These are phyloP conservation scores for Mycosarcoma mackinlayi DNA, from an alignment of 1,284 basidiomycete species.

Conservation along the genomic window DNA sequence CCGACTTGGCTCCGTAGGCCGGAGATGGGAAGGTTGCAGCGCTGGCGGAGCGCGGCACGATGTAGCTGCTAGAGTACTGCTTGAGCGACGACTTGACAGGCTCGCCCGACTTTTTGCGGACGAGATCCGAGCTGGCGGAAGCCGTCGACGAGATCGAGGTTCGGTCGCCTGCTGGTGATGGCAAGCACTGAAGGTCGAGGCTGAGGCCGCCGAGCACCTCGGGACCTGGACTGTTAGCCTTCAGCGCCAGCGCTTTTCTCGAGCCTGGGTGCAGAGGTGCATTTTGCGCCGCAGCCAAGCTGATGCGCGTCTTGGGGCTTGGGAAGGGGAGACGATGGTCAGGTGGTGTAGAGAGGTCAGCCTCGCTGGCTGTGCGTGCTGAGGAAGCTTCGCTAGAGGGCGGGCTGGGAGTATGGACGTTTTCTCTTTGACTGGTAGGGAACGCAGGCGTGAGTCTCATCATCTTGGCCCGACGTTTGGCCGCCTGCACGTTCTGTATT, in stretches of 20 bases:
- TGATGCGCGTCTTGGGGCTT: slow-evolving; percentile 26
- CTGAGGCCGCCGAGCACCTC: slow-evolving; percentile 56
- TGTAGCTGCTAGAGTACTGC: slow-evolving; percentile 71
- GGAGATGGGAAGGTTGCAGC: slow-evolving; percentile 45
- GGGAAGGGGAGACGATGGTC: slow-evolving; percentile 45
- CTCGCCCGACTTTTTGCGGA: slow-evolving; percentile 92
- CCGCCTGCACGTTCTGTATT: slow-evolving; percentile 49
- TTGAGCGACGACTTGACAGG: slow-evolving; percentile 92
- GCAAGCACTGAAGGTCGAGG: slow-evolving; percentile 58
- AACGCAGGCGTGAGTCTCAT: slow-evolving; percentile 59
- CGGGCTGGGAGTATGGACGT: slow-evolving; percentile 43
- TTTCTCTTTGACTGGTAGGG: slow-evolving; percentile 9
- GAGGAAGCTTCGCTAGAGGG: slow-evolving; percentile 39
- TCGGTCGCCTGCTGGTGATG: slow-evolving; percentile 47
- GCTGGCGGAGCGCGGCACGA: slow-evolving; percentile 71
- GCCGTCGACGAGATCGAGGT: slow-evolving; percentile 38
- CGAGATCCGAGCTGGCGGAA: slow-evolving; percentile 67
- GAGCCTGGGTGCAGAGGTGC: slow-evolving; percentile 48
- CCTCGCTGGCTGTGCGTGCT: slow-evolving; percentile 36
- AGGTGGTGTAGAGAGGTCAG: slow-evolving; percentile 30
- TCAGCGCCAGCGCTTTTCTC: slow-evolving; percentile 55
- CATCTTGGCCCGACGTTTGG: slow-evolving; percentile 52
- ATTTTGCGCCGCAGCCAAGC: slow-evolving; percentile 13
- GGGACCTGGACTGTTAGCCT: slow-evolving; percentile 47
- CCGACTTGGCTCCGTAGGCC: slow-evolving; percentile 50